Percentiles rank a stretch among this genome's conserved stretches.
Evolutionary conservation across 2,329 filamentous ascomycete genomes (phyloP).

Genomic region (Beauveria australis): DNA sequence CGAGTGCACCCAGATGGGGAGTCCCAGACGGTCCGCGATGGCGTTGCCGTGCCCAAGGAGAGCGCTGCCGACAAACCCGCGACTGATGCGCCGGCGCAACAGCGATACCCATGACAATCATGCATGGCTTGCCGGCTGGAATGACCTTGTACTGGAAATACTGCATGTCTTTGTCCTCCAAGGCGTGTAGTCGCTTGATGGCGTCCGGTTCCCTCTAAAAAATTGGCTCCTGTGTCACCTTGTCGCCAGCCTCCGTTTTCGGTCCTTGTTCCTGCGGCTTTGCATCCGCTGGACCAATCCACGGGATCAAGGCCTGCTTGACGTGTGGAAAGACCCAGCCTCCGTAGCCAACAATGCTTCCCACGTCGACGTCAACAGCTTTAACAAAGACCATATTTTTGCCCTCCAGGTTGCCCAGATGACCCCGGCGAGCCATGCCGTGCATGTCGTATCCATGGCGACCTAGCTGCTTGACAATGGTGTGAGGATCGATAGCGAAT

Average conservation of each 20-base stretch:
- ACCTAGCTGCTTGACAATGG: constrained; percentile 12
- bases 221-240: not conserved
- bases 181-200: constrained; percentile 9
- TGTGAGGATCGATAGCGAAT: constrained; percentile 12
- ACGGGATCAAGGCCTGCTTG: not conserved
- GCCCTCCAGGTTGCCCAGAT: constrained; percentile 7
- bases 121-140: constrained; percentile 10
- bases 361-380: constrained; percentile 7
- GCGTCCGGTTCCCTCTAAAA: not conserved
- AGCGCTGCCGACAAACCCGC: constrained; percentile 8
- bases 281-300: constrained; percentile 1
- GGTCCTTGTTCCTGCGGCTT: not conserved
- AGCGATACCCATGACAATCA: constrained; percentile 10
- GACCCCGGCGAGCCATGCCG: constrained; percentile 3
- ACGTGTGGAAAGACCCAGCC: constrained; percentile 11
- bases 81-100: constrained; percentile 11
- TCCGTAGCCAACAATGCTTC: constrained; percentile 10
- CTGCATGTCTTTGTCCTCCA: constrained; percentile 11
- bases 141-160: constrained; percentile 8
- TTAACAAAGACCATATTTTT: constrained; percentile 11
- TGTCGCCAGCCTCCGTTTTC: not conserved
- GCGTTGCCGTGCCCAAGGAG: constrained; percentile 10
- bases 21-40: constrained; percentile 8
- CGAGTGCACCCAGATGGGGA: constrained; percentile 10
- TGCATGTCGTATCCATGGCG: constrained; percentile 12